These are phyloP conservation scores for Pseudocercospora musae DNA, from an alignment of 2,329 filamentous ascomycete genomes.

Conservation along the genomic window DNA sequence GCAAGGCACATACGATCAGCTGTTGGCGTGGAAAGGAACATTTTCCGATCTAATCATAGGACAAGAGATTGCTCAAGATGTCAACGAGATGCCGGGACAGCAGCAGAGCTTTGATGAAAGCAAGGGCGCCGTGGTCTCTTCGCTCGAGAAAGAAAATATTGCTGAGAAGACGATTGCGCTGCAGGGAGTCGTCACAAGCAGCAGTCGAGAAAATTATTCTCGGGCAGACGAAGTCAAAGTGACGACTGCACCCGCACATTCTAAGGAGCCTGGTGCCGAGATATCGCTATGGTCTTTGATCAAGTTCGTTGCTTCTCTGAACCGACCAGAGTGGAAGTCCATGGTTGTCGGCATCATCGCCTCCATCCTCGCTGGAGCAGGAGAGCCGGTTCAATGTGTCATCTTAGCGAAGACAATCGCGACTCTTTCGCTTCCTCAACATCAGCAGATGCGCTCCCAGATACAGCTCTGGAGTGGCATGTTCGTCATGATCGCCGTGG, in stretches of 20 bases:
- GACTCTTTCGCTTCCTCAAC: constrained; percentile 59
- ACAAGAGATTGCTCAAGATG: constrained; percentile 6
- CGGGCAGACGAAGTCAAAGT: neutral
- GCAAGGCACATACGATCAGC: constrained; percentile 35
- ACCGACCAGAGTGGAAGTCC: constrained; percentile 63
- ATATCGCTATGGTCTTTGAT: constrained; percentile 72
- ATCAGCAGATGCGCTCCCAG: constrained; percentile 32
- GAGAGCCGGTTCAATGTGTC: constrained; percentile 70
- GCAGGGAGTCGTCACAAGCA: neutral
- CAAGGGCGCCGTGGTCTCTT: neutral
- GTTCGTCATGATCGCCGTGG: constrained; percentile 53
- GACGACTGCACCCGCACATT: neutral
- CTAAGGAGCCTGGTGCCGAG: neutral
- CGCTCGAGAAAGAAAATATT: neutral
- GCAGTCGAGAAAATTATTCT: neutral
- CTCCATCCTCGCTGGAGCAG: constrained; percentile 71
- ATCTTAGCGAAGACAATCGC: constrained; percentile 85
- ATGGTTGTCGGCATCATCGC: constrained; percentile 74
- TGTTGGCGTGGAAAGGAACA: neutral
- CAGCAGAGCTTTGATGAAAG: neutral
- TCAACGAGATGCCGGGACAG: neutral
- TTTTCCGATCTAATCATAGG: constrained; percentile 9
- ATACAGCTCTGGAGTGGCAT: constrained; percentile 52
- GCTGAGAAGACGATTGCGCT: neutral
- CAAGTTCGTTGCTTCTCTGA: constrained; percentile 74